These are phyloP conservation scores for Xerophyta viscosa DNA, from an alignment of 106 monocot species.

Conservation along the genomic window DNA sequence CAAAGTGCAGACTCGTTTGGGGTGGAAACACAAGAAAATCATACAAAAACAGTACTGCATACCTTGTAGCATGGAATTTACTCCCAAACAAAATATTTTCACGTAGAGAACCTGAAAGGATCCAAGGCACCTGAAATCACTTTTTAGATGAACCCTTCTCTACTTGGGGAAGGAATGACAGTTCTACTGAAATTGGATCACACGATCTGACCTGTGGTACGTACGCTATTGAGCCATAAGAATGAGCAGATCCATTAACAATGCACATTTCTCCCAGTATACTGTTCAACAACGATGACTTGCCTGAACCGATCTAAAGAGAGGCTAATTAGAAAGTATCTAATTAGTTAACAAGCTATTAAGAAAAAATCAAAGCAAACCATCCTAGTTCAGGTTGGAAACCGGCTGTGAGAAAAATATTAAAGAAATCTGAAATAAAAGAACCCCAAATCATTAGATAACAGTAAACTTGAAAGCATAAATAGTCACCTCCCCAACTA, in stretches of 20 bases:
- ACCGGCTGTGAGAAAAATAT: no score
- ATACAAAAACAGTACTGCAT: neutral
- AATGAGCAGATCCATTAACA: constrained; percentile 46
- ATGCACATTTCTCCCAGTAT: constrained; percentile 70
- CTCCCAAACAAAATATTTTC: constrained; percentile 89
- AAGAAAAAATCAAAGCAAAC: no score
- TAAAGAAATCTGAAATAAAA: no score
- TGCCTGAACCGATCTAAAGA: constrained; percentile 88
- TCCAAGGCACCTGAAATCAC: constrained; percentile 78
- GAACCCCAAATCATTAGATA: no score
- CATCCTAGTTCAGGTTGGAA: no score
- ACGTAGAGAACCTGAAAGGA: constrained; percentile 75
- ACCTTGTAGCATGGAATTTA: constrained; percentile 61
- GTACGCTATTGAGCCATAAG: constrained; percentile 69
- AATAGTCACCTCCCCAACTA: constrained; percentile 74
- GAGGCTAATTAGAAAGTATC: neutral
- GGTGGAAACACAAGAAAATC: no score
- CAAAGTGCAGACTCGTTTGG: no score
- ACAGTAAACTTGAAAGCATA: no score
- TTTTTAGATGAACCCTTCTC: constrained; percentile 1
- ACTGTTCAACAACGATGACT: constrained; percentile 81
- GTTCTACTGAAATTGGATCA: neutral
- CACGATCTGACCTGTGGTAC: constrained; percentile 66
- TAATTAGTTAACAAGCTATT: neutral
- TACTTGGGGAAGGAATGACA: neutral